phyloP scores from a whole-genome alignment of 805 yeast species.

The Candida boleticola region DNA sequence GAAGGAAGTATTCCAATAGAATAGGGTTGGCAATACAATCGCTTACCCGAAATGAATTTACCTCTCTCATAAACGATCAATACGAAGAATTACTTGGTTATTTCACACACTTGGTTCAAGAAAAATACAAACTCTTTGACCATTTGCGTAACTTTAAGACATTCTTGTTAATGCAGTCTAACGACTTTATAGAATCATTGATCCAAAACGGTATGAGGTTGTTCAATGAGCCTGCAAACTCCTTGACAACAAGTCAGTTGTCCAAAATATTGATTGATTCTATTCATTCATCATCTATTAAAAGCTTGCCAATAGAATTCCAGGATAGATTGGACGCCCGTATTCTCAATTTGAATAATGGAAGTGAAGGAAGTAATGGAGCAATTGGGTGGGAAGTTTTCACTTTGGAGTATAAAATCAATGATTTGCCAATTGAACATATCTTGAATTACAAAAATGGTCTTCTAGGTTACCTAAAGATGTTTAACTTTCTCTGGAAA shows the following conservation, averaged over 20 bases:
- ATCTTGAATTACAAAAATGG: conserved; percentile 25
- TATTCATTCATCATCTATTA: conserved; percentile 51
- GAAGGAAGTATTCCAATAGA: conserved; percentile 29
- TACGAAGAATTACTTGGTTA: conserved; percentile 53
- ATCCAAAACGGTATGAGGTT: conserved; percentile 52
- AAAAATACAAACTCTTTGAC: conserved; percentile 45
- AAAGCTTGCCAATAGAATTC: conserved; percentile 36
- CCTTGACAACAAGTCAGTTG: conserved; percentile 63
- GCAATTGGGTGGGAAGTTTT: conserved; percentile 90
- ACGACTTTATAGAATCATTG: conserved; percentile 77
- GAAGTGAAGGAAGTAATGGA: conserved; percentile 28
- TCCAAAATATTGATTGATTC: conserved; percentile 66
- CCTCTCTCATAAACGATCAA: conserved; percentile 36
- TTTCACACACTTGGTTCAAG: conserved; percentile 48
- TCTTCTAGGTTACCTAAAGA: conserved; percentile 61
- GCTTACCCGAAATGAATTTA: conserved; percentile 33
- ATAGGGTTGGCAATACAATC: conserved; percentile 31
- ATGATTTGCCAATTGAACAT: conserved; percentile 51
- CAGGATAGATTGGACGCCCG: conserved; percentile 75
- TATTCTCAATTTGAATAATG: conserved; percentile 66
- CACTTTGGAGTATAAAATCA: conserved; percentile 71
- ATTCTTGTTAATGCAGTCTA: conserved; percentile 66
- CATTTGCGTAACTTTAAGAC: conserved; percentile 65
- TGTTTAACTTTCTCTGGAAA: conserved; percentile 85
- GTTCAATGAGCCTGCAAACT: conserved; percentile 60